Evolutionary conservation across 345 rosid genomes (phyloP).

Genomic region (Carallia brachiata): DNA sequence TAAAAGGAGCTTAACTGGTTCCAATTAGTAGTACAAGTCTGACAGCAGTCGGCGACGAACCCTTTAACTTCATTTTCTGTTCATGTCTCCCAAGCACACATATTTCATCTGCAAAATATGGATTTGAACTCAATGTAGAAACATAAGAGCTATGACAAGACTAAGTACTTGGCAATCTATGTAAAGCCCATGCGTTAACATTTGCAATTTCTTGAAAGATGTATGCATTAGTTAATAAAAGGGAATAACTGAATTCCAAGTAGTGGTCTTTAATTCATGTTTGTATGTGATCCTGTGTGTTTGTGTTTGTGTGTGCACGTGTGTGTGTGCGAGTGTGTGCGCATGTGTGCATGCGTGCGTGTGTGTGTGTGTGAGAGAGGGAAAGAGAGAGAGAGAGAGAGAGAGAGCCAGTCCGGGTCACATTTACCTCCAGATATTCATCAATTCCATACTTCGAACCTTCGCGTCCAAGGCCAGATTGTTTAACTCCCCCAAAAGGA

Average conservation of each 20-base stretch:
- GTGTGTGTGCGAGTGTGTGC: not conserved
- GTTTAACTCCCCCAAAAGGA: slow-evolving; percentile 96
- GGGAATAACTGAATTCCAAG: not conserved
- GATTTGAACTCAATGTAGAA: slow-evolving; percentile 1
- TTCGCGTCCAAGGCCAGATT: slow-evolving; percentile 96
- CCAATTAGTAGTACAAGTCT: not conserved
- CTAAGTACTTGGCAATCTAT: no score
- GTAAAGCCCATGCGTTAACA: no score
- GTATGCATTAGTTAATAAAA: not conserved
- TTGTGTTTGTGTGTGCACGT: not conserved
- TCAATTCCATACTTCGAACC: slow-evolving; percentile 98
- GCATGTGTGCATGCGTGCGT: not conserved
- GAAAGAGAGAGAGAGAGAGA: not conserved
- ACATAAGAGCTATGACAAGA: not conserved
- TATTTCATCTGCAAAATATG: slow-evolving; percentile 57
- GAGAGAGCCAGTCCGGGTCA: not conserved
- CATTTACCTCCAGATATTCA: slow-evolving; percentile 78
- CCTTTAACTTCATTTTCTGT: slow-evolving; percentile 43
- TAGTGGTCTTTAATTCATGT: not conserved
- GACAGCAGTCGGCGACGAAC: not conserved
- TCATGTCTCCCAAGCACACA: slow-evolving; percentile 88
- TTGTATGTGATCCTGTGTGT: not conserved
- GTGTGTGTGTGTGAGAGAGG: not conserved
- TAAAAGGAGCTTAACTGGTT: not conserved
- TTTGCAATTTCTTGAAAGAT: not conserved